Evolutionary conservation across 2,329 filamentous ascomycete genomes (phyloP).

Genomic region (Arthrobotrys sinensis): DNA sequence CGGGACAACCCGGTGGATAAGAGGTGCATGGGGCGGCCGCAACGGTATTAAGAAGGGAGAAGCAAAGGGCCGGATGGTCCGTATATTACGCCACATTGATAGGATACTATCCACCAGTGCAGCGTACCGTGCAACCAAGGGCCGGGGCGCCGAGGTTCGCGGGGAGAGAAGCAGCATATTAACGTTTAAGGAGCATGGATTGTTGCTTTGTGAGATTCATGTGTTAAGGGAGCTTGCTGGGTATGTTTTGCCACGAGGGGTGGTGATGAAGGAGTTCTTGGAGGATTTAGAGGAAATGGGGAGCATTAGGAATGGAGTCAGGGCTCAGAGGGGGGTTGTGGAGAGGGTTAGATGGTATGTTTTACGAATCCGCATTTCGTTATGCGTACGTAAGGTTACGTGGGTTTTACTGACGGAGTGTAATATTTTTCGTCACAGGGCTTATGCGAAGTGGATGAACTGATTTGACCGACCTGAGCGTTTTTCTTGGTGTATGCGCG

Average conservation of each 20-base stretch:
- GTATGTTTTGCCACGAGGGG: conserved; percentile 76
- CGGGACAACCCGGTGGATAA: conserved; percentile 80
- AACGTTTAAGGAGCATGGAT: conserved; percentile 91
- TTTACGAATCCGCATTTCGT: not conserved
- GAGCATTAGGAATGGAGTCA: conserved; percentile 82
- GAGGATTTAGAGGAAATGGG: conserved; percentile 90
- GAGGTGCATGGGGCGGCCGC: conserved; percentile 74
- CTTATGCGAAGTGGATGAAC: conserved; percentile 58
- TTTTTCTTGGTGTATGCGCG: not conserved
- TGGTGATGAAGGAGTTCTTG: conserved; percentile 85
- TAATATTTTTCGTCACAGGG: conserved; percentile 23
- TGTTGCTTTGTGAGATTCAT: conserved; percentile 91
- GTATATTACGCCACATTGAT: conserved; percentile 89
- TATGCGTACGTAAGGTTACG: not conserved
- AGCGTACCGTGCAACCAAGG: conserved; percentile 69
- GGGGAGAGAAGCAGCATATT: conserved; percentile 70
- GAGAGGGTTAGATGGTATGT: conserved; percentile 91
- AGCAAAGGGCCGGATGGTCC: conserved; percentile 79
- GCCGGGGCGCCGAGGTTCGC: conserved; percentile 15
- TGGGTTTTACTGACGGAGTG: not conserved
- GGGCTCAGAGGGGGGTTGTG: conserved; percentile 82
- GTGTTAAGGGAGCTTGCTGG: conserved; percentile 80
- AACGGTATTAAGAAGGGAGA: conserved; percentile 77
- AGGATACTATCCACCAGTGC: conserved; percentile 74
- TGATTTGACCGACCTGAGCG: conserved; percentile 14